phyloP scores from a whole-genome alignment of 129 eudicot genomes.

The Tagetes patula region DNA sequence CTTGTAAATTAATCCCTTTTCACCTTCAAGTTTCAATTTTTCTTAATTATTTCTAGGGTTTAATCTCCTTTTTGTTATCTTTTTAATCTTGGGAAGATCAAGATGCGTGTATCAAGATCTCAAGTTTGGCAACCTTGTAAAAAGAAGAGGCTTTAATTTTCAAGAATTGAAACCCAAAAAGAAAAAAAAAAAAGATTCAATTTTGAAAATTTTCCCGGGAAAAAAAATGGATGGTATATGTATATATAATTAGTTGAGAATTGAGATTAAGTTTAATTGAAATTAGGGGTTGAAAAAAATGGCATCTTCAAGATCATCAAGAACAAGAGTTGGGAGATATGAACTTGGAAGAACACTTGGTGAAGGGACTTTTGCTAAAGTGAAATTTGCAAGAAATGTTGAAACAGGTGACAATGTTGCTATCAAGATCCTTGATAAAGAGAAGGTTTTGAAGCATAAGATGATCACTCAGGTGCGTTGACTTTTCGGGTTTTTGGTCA shows the following conservation, averaged over 20 bases:
- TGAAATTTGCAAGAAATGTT: conserved; percentile 63
- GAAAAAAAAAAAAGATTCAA: background rate
- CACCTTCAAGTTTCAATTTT: background rate
- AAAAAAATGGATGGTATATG: conserved; percentile 52
- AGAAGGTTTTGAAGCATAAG: conserved; percentile 83
- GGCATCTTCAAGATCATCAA: conserved; percentile 42
- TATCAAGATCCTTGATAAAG: conserved; percentile 80
- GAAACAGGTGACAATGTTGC: conserved; percentile 78
- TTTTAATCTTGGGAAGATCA: conserved; percentile 6
- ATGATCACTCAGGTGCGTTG: conserved; percentile 77
- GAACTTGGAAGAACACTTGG: conserved; percentile 84
- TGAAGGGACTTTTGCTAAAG: conserved; percentile 87
- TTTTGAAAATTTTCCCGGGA: background rate
- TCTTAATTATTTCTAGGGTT: conserved; percentile 24
- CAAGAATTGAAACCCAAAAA: no score
- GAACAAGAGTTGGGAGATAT: conserved; percentile 76
- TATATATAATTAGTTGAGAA: conserved; percentile 18
- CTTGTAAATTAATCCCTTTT: conserved; percentile 3
- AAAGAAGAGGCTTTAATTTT: conserved; percentile 67
- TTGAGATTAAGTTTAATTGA: background rate
- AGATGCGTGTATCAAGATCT: conserved; percentile 78
- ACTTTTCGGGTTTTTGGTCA: conserved; percentile 12
- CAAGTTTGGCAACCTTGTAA: conserved; percentile 97
- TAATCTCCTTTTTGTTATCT: background rate
- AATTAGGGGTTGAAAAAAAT: conserved; percentile 6